Base-by-base conservation (phyloP, 352 stramenopile genomes). In the Globisporangium mamillatum region DNA sequence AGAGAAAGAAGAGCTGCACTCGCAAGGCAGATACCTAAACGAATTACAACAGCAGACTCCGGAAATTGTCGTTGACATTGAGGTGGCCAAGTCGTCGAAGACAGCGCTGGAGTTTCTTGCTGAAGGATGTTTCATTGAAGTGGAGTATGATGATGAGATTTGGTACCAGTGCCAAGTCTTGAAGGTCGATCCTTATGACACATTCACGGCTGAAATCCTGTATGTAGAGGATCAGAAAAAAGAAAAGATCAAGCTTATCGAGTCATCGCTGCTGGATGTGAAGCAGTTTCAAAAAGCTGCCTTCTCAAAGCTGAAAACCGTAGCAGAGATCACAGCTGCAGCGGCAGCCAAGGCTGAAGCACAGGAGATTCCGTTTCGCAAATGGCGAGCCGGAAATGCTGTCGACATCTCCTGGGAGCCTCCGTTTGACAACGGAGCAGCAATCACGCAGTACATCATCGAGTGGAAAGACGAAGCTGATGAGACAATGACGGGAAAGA, bases 341-440 rank as follows among this genome's bases (percentile, higher is more conserved):
- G 84, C 81, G 0, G 73, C 71, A n/a, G 75, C 77, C 10, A 82
- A 76, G 58, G 74, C 62, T 8, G 74, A 67, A 0, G 41, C 57
- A 5, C 68, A 80, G 7, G 71, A 83, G 5, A 80, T 90, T 4
- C 81, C 84, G 0, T 94, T 94, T 57, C 79, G 87, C 8, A 70
- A 72, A 8, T 94, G 87, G 87, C 58, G 73, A 41, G 83, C 84
- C 20, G 85, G 87, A 4, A 91, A 90, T 44, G 87, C 87, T 8
- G 80, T 89, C 10, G 82, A 93, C 54, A 73, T 94, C 22, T 18
- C 56, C n/a, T 94, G 87, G 87, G 77, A 89, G n/a, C 69, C 77
- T 2, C 87, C 87, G 44, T 16, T 76, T 6, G 76, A 90, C 38
- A 92, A 92, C 56, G 87, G 87, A 0, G 74, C 82, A 20, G 18